Conservation (phyloP, 306 rosid species). For the Herpetospermum pedunculosum region DNA sequence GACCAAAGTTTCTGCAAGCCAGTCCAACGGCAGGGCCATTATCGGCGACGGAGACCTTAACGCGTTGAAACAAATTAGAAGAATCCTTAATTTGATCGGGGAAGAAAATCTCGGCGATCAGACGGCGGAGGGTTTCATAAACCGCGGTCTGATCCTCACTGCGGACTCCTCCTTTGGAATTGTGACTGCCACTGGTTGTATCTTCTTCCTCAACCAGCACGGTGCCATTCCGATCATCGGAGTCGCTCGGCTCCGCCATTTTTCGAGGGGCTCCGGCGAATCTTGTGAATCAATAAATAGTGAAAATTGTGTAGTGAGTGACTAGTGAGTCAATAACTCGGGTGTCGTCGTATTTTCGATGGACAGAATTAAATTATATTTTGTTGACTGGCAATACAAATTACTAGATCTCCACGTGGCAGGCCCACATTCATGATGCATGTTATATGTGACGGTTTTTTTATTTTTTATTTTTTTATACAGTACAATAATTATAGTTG, state of each 20-base stretch:
- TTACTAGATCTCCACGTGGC: no score
- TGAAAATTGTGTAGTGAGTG: no score
- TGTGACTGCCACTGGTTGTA: not conserved
- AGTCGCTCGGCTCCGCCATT: conserved; percentile 30
- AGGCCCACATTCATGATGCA: no score
- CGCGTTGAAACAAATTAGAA: conserved; percentile 43
- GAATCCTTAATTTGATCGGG: conserved; percentile 22
- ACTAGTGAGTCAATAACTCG: not conserved
- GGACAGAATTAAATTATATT: no score
- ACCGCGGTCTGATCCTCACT: conserved; percentile 26
- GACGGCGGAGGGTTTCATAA: conserved; percentile 30
- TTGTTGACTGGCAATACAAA: no score
- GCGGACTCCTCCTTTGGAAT: not conserved
- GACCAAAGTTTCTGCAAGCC: conserved; percentile 50
- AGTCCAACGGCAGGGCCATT: conserved; percentile 52
- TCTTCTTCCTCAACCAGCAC: conserved; percentile 18
- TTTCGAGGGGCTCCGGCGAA: not conserved
- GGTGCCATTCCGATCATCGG: conserved; percentile 10
- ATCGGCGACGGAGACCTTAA: conserved; percentile 40
- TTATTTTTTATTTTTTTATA: no score
- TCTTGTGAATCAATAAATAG: not conserved
- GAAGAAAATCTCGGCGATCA: conserved; percentile 34
- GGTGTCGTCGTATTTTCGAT: not conserved
- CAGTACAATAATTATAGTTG: no score
- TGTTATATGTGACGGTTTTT: no score